phyloP scores from a whole-genome alignment of 441 rosid genomes.

The Syzygium malaccense region DNA sequence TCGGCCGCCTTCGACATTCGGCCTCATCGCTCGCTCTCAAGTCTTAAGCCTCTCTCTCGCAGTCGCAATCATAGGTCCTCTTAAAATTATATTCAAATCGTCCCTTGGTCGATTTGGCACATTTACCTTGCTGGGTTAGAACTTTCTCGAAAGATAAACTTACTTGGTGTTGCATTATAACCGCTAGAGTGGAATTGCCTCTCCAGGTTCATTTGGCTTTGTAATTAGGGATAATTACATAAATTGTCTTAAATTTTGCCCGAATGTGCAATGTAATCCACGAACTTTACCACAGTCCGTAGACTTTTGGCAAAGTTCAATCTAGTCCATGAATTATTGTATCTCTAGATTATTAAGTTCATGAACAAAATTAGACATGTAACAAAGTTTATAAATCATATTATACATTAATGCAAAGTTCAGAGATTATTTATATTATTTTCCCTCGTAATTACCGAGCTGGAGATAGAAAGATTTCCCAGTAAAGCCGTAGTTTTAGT shows the following conservation, averaged over 20 bases:
- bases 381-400: too few species aligned
- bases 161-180: neutral
- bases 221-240: too few species aligned
- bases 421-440: fast-evolving
- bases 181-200: neutral
- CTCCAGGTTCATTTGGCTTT: neutral
- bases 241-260: too few species aligned
- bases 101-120: neutral
- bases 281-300: too few species aligned
- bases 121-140: neutral
- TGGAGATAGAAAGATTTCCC: neutral
- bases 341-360: too few species aligned
- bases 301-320: too few species aligned
- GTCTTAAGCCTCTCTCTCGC: neutral
- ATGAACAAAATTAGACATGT: too few species aligned
- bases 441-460: fast-evolving
- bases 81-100: neutral
- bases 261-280: fast-evolving
- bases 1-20: neutral
- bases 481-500: neutral
- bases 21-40: neutral
- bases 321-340: too few species aligned
- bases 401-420: too few species aligned
- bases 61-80: neutral
- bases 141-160: neutral